Percentiles rank a stretch among this genome's conserved stretches.
These are phyloP conservation scores for Tausonia pullulans DNA, from an alignment of 1,284 basidiomycete genomes.

Conservation along the genomic window DNA sequence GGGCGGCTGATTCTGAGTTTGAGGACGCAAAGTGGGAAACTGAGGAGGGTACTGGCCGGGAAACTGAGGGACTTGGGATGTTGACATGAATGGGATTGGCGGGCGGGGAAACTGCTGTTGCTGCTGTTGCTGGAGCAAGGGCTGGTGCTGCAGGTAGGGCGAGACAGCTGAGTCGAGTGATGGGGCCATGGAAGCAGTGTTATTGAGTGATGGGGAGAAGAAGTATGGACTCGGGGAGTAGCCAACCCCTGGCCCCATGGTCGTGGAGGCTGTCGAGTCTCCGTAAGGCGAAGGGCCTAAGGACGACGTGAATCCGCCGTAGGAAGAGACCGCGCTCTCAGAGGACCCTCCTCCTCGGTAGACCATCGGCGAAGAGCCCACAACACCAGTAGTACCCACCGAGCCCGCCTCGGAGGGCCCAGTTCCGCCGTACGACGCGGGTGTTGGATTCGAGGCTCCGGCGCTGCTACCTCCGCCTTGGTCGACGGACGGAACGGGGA, in stretches of 20 bases:
- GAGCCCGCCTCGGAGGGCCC: neutral
- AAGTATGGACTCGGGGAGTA: no score
- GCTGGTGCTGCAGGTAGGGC: no score
- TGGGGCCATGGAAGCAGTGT: no score
- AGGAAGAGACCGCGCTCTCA: neutral
- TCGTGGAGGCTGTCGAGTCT: no score
- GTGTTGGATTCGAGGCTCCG: neutral
- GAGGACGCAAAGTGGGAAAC: neutral
- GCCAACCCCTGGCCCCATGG: no score
- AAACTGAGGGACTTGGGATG: neutral
- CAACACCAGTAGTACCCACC: neutral
- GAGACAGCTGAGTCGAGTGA: no score
- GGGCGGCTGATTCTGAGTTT: no score
- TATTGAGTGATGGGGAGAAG: no score
- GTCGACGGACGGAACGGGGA: neutral
- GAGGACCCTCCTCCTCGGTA: neutral
- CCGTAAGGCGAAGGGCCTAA: no score
- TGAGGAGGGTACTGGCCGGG: neutral
- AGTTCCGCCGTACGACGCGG: neutral
- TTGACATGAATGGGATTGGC: neutral
- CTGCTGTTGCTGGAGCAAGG: no score
- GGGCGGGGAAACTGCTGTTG: no score
- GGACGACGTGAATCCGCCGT: neutral
- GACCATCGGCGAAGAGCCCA: neutral
- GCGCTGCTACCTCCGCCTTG: no score